Evolutionary conservation across 257 asterid genomes (phyloP).

Genomic region (Oldenlandia corymbosa): DNA sequence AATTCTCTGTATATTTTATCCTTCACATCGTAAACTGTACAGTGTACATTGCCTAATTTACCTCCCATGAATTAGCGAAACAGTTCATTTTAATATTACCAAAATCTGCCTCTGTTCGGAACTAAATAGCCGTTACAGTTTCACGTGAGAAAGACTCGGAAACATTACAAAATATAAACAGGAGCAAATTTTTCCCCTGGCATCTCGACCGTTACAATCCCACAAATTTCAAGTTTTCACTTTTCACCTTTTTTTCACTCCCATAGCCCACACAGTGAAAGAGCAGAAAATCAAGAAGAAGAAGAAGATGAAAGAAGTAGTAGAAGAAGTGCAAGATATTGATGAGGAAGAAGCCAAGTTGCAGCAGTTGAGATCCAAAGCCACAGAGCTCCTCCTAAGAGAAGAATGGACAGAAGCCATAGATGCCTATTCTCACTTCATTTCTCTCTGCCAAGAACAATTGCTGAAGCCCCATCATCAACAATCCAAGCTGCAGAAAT

Average conservation of each 20-base stretch:
- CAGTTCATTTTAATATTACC: constrained; percentile 1
- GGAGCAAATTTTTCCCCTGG: too few relatives aligned
- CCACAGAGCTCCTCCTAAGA: constrained; percentile 64
- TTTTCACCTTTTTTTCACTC: not conserved
- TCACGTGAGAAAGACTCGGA: not conserved
- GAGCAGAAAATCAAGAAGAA: too few relatives aligned
- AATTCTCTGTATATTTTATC: too few relatives aligned
- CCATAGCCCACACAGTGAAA: not conserved
- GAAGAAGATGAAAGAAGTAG: constrained; percentile 28
- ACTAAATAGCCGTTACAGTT: constrained; percentile 23
- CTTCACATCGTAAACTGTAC: too few relatives aligned
- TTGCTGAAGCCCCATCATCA: constrained; percentile 23
- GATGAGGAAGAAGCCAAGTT: constrained; percentile 40
- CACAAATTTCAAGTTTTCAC: constrained; percentile 7
- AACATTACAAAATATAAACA: not conserved
- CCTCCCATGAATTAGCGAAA: not conserved
- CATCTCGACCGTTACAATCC: constrained; percentile 14
- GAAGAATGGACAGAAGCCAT: constrained; percentile 61
- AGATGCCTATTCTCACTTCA: constrained; percentile 48
- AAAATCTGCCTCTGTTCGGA: too few relatives aligned
- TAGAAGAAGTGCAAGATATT: constrained; percentile 22
- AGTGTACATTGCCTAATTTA: not conserved
- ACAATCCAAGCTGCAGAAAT: constrained; percentile 33
- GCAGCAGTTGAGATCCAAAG: constrained; percentile 68
- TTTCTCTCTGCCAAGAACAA: constrained; percentile 40